Conservation (phyloP, 2,329 filamentous ascomycete genomes). For the Dothistroma pini region DNA sequence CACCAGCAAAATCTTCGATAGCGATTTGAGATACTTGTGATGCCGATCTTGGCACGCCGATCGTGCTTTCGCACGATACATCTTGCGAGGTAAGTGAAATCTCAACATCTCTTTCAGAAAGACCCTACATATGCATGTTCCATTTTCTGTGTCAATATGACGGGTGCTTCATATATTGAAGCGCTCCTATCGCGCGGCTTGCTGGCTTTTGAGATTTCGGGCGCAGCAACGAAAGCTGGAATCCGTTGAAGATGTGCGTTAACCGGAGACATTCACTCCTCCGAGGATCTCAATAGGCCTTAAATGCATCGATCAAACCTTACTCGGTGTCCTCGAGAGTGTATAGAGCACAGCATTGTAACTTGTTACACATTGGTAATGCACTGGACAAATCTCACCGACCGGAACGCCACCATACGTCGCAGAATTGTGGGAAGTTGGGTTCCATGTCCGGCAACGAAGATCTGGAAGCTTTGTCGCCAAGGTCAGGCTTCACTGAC, state of each 20-base stretch:
- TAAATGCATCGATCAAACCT: background rate
- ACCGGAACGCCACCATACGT: too few species aligned
- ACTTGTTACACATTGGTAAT: too few species aligned
- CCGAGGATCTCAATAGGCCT: background rate
- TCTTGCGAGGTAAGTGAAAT: constrained; percentile 5
- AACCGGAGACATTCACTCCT: background rate
- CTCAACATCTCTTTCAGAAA: constrained; percentile 11
- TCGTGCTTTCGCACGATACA: background rate
- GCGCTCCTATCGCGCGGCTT: background rate
- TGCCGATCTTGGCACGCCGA: background rate
- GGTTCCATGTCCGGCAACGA: too few species aligned
- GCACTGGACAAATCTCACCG: too few species aligned
- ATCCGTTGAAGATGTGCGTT: background rate
- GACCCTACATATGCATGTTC: background rate
- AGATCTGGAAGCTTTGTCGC: too few species aligned
- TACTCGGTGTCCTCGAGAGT: background rate
- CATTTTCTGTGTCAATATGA: background rate
- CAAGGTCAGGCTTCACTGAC: too few species aligned
- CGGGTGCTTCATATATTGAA: background rate
- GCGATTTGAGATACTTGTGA: background rate
- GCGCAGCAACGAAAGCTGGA: background rate
- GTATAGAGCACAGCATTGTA: too few species aligned
- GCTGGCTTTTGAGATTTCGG: background rate
- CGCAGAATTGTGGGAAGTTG: too few species aligned
- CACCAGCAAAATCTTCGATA: background rate